Evolutionary conservation across 2,329 filamentous ascomycete genomes (phyloP).

Genomic region (Fusarium pseudonygamai): DNA sequence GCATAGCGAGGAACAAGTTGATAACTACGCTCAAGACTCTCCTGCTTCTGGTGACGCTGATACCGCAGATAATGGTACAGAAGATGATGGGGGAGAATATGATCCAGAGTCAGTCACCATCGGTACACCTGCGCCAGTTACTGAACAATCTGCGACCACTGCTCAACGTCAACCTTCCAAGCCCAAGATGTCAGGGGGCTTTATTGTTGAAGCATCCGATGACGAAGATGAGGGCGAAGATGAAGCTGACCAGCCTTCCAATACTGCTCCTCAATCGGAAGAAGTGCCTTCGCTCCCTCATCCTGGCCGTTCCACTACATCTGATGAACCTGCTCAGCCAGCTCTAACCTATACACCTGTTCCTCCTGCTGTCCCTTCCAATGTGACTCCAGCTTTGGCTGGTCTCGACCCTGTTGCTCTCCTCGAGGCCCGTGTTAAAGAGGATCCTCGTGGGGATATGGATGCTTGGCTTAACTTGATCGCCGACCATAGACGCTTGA

Average conservation of each 20-base stretch:
- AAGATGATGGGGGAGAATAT: conserved; percentile 67
- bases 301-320: conserved; percentile 24
- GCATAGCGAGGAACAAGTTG: conserved; percentile 64
- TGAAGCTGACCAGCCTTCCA: conserved; percentile 48
- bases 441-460: conserved; percentile 91
- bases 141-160: conserved; percentile 43
- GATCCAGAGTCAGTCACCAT: conserved; percentile 65
- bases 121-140: conserved; percentile 51
- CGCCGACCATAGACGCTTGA: conserved; percentile 81
- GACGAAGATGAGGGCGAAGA: conserved; percentile 68
- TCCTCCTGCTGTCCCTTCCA: conserved; percentile 40
- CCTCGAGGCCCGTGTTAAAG: conserved; percentile 88
- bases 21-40: conserved; percentile 59
- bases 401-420: conserved; percentile 76
- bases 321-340: conserved; percentile 38
- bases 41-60: conserved; percentile 63
- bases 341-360: conserved; percentile 21
- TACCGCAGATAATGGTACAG: conserved; percentile 57
- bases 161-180: conserved; percentile 54
- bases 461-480: conserved; percentile 93
- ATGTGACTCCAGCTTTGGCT: conserved; percentile 51
- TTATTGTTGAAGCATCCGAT: conserved; percentile 68
- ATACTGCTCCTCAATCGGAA: conserved; percentile 27
- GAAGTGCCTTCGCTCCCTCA: conserved; percentile 23
- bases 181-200: conserved; percentile 68